phyloP scores from a whole-genome alignment of 148 eudicot species.

The Oxyria digyna region DNA sequence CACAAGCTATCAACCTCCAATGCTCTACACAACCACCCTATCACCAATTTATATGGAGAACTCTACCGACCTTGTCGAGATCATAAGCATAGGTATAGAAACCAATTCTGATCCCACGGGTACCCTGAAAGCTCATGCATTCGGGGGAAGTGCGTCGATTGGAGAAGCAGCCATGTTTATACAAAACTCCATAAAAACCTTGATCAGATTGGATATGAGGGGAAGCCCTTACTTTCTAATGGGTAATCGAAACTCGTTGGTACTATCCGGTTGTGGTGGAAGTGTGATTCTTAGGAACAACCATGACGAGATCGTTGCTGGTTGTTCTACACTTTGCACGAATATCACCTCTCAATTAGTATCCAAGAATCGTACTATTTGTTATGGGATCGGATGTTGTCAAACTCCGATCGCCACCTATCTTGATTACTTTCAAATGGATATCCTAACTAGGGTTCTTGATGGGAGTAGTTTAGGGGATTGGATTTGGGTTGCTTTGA shows the following conservation, averaged over 20 bases:
- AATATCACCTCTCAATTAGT: background rate
- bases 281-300: background rate
- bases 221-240: background rate
- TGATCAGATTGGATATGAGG: background rate
- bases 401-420: background rate
- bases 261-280: too few relatives aligned
- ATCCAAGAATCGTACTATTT: background rate
- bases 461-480: background rate
- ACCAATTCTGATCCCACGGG: background rate
- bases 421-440: background rate
- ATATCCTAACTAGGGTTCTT: background rate
- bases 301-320: background rate
- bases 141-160: too few relatives aligned
- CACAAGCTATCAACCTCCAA: too few relatives aligned
- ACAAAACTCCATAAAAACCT: background rate
- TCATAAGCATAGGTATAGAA: background rate
- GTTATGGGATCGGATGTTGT: background rate
- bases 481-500: background rate
- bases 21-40: too few relatives aligned
- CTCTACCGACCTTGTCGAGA: background rate
- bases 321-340: background rate
- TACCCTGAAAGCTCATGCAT: too few relatives aligned
- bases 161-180: too few relatives aligned
- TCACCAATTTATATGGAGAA: too few relatives aligned
- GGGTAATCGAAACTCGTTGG: too few relatives aligned